Conservation (phyloP, 2,329 filamentous ascomycete genomes). For the Cladobotryum protrusum region DNA sequence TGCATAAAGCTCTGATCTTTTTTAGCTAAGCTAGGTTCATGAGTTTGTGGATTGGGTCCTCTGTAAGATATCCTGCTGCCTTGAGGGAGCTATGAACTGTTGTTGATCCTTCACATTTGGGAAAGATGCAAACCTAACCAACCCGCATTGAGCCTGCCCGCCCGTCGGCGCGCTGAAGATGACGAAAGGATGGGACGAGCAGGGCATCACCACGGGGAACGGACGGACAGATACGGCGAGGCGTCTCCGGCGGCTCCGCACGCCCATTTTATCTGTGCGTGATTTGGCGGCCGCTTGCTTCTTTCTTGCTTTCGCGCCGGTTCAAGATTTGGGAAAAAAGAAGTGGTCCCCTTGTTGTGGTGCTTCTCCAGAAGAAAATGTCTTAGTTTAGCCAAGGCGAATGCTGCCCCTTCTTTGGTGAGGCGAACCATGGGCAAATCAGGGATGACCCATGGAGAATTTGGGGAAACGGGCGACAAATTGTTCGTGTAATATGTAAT, state of each 20-base stretch:
- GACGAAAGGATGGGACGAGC: too few relatives aligned
- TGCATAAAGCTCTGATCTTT: too few relatives aligned
- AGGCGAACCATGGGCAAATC: background rate
- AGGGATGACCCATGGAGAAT: slow-evolving; percentile 9
- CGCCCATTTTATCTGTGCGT: slow-evolving; percentile 7
- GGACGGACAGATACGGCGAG: slow-evolving; percentile 11
- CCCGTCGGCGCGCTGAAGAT: too few relatives aligned
- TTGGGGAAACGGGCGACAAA: background rate
- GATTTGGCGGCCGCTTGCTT: slow-evolving; percentile 1
- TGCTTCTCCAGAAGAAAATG: slow-evolving; percentile 5
- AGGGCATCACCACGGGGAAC: background rate
- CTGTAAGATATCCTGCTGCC: background rate
- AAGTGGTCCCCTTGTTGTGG: background rate
- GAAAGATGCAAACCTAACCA: too few relatives aligned
- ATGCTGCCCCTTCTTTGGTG: too few relatives aligned
- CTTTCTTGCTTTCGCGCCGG: slow-evolving; percentile 2
- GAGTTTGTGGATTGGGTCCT: too few relatives aligned
- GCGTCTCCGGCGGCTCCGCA: slow-evolving; percentile 10
- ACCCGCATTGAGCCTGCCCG: too few relatives aligned
- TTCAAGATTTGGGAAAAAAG: background rate
- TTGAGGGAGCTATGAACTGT: too few relatives aligned
- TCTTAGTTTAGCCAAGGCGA: slow-evolving; percentile 7
- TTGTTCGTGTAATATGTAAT: background rate
- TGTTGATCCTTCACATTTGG: too few relatives aligned
- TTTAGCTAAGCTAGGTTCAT: too few relatives aligned